phyloP scores from a whole-genome alignment of 1,139 yeast genomes.

The Geotrichum macrosporum region DNA sequence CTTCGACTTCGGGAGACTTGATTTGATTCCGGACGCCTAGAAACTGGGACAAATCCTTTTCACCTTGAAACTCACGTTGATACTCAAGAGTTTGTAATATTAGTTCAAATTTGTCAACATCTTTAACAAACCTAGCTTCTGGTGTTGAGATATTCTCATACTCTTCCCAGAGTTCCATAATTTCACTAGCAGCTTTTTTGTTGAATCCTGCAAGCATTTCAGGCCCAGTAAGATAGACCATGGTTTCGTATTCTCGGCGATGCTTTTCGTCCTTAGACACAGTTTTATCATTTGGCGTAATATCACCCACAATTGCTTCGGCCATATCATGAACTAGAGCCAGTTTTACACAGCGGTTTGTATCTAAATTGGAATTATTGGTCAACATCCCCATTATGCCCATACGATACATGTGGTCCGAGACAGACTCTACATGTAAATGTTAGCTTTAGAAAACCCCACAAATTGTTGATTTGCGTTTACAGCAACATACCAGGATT shows the following conservation, averaged over 20 bases:
- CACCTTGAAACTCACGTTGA: constrained; percentile 56
- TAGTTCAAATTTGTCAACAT: constrained; percentile 91
- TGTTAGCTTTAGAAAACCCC: too few relatives aligned
- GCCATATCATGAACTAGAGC: constrained; percentile 93
- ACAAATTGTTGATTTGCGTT: too few relatives aligned
- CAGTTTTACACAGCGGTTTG: constrained; percentile 69
- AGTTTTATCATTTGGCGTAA: constrained; percentile 71
- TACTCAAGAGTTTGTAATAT: constrained; percentile 87
- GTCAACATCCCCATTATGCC: constrained; percentile 73
- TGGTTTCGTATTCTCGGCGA: constrained; percentile 71
- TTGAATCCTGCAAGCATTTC: constrained; percentile 59
- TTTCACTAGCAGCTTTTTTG: constrained; percentile 56
- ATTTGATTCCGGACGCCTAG: constrained; percentile 59
- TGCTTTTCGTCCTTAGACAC: constrained; percentile 72
- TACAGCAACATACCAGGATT: constrained; percentile 43
- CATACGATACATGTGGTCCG: constrained; percentile 98
- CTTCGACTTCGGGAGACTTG: constrained; percentile 66
- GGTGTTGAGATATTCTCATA: constrained; percentile 77
- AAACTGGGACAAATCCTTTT: constrained; percentile 62
- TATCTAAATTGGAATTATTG: constrained; percentile 47
- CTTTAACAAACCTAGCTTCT: constrained; percentile 90
- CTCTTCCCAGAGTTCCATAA: constrained; percentile 77
- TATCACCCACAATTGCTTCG: constrained; percentile 89
- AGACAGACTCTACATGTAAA: constrained; percentile 65
- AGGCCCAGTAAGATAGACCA: constrained; percentile 54